These are phyloP conservation scores for Paracorniculantispora psalliotae DNA, from an alignment of 2,329 filamentous ascomycete genomes.

Conservation along the genomic window DNA sequence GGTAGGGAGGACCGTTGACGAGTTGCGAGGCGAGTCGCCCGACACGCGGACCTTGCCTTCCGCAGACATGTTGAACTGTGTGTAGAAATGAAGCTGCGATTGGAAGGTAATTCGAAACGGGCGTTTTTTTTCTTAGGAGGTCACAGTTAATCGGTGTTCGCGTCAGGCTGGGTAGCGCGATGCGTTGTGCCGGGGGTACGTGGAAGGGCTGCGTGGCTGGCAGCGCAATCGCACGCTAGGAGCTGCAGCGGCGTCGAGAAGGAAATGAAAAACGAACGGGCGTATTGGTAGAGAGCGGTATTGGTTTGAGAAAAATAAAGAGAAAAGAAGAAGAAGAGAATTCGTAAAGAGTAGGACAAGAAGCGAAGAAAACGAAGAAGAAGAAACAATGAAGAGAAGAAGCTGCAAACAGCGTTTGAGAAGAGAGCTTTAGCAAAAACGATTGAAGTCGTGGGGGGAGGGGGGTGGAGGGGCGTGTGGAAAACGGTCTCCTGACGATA, in stretches of 20 bases:
- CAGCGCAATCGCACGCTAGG: slow-evolving; percentile 1
- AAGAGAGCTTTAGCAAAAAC: not conserved
- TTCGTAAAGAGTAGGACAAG: not conserved
- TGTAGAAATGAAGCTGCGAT: not conserved
- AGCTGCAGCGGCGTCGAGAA: not conserved
- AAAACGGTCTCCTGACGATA: slow-evolving; percentile 4
- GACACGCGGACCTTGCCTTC: slow-evolving; percentile 15
- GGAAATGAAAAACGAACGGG: not conserved
- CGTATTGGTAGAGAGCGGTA: not conserved
- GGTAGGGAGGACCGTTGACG: slow-evolving; percentile 66
- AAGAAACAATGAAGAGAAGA: not conserved
- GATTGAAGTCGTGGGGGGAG: slow-evolving; percentile 2
- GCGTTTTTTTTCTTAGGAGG: too few relatives aligned
- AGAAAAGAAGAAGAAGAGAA: not conserved
- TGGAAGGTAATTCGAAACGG: not conserved
- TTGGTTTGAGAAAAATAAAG: not conserved
- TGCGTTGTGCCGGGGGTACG: not conserved
- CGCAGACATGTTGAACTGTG: slow-evolving; percentile 16
- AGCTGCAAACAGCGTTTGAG: not conserved
- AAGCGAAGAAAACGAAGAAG: not conserved
- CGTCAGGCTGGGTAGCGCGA: not conserved
- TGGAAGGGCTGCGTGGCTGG: not conserved
- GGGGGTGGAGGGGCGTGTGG: not conserved
- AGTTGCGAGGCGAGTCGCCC: slow-evolving; percentile 31
- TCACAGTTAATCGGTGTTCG: not conserved